A percentile compares a stretch with the other conserved stretches of the same genome.
Conservation (phyloP, 257 asterid species). For the Verbena officinalis region DNA sequence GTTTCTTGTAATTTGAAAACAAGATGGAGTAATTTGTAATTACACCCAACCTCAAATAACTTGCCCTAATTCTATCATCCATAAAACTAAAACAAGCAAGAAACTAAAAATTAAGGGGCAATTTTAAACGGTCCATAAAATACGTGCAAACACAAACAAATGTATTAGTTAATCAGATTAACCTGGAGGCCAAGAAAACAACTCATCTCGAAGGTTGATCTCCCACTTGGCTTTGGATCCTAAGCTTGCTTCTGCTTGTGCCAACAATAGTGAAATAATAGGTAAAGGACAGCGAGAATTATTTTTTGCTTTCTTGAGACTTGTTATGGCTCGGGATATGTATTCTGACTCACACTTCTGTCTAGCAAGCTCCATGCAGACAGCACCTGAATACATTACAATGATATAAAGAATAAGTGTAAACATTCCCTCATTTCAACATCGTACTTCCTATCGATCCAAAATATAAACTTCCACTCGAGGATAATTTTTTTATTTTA, state of each 20-base stretch:
- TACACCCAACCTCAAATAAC: not conserved
- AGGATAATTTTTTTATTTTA: not conserved
- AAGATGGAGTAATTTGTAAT: too few relatives aligned
- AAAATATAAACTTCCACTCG: not conserved
- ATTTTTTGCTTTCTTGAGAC: slow-evolving; percentile 75
- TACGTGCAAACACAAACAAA: not conserved
- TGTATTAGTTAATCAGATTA: slow-evolving; percentile 21
- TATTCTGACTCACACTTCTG: slow-evolving; percentile 70
- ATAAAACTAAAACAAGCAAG: not conserved
- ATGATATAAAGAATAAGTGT: slow-evolving; percentile 1
- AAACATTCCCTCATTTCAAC: not conserved
- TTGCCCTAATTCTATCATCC: not conserved
- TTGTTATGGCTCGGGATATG: slow-evolving; percentile 63
- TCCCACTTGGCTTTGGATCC: slow-evolving; percentile 80
- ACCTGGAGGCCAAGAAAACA: slow-evolving; percentile 94
- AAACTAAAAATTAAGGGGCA: not conserved
- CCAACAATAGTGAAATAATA: slow-evolving; percentile 66
- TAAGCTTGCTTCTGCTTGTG: slow-evolving; percentile 93
- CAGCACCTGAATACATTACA: slow-evolving; percentile 61
- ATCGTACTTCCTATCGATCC: not conserved
- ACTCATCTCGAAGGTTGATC: slow-evolving; percentile 66
- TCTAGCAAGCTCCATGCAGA: slow-evolving; percentile 90
- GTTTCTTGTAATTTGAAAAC: too few relatives aligned
- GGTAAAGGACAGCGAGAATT: slow-evolving; percentile 56
- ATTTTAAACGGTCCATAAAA: slow-evolving; percentile 13